Conservation (phyloP, 2,329 filamentous ascomycete species). For the Fusarium illudens region DNA sequence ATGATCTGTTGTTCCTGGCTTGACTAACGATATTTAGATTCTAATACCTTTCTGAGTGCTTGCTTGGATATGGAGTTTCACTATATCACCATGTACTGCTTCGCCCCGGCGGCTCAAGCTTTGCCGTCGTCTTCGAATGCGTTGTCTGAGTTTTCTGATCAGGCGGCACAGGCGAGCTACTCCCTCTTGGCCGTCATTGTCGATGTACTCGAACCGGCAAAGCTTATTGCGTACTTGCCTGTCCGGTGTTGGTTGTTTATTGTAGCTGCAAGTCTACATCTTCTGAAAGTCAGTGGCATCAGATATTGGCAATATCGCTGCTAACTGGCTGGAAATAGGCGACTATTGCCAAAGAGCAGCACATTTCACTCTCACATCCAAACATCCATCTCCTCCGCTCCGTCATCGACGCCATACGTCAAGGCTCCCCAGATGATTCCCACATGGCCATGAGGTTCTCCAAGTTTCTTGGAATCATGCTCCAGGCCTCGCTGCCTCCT, state of each 20-base stretch:
- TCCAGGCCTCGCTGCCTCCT: conserved; percentile 2
- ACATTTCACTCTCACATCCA: background rate
- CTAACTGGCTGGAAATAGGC: background rate
- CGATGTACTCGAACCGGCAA: conserved; percentile 5
- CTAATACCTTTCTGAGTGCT: conserved; percentile 6
- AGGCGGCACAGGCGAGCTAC: conserved; percentile 15
- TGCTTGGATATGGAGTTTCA: conserved; percentile 21
- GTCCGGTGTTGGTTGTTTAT: conserved; percentile 26
- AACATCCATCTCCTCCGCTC: conserved; percentile 16
- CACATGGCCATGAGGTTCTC: conserved; percentile 28
- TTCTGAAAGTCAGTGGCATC: conserved; percentile 7
- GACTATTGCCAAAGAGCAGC: conserved; percentile 6
- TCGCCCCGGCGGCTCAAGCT: conserved; percentile 11
- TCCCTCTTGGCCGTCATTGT: conserved; percentile 13
- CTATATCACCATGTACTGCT: conserved; percentile 22
- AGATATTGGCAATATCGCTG: background rate
- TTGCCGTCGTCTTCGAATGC: background rate
- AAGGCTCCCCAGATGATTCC: conserved; percentile 14
- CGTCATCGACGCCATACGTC: conserved; percentile 10
- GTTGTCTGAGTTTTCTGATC: background rate
- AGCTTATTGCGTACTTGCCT: conserved; percentile 10
- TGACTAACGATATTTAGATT: background rate
- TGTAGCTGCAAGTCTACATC: conserved; percentile 20
- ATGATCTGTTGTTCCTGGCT: too few relatives aligned
- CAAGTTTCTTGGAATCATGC: conserved; percentile 22